A percentile compares a stretch with the other conserved stretches of the same genome.
Conservation (phyloP, 129 eudicot genomes). For the Arctium minus region DNA sequence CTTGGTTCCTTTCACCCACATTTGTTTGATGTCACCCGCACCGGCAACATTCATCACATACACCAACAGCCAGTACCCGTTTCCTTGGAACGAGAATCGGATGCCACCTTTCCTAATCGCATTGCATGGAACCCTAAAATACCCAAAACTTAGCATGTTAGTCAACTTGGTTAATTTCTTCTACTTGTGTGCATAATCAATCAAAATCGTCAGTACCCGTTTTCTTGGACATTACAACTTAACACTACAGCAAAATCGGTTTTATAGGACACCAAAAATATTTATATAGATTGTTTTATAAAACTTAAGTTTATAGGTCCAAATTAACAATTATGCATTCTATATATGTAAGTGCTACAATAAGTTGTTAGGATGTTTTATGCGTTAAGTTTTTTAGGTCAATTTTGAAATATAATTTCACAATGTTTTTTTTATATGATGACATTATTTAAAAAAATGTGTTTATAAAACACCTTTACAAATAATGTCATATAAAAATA, state of each 20-base stretch:
- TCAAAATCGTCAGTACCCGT: too few species aligned
- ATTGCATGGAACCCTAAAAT: constrained; percentile 64
- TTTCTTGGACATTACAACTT: background rate
- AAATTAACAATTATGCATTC: background rate
- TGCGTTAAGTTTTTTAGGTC: too few species aligned
- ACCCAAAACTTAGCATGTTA: background rate
- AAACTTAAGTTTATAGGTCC: background rate
- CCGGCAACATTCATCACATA: constrained; percentile 87
- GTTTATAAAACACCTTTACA: background rate
- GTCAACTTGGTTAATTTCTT: background rate
- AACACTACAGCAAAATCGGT: background rate
- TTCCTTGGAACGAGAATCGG: constrained; percentile 57
- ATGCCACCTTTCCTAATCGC: constrained; percentile 50
- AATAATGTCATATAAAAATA: background rate
- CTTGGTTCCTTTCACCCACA: constrained; percentile 83
- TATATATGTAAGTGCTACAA: background rate
- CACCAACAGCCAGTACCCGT: constrained; percentile 70
- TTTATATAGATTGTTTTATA: background rate
- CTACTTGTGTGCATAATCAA: background rate
- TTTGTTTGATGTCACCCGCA: constrained; percentile 55
- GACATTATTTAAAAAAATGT: background rate
- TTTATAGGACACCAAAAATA: background rate
- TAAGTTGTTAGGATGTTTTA: background rate
- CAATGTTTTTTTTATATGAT: background rate
- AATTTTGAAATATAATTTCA: background rate